Base-by-base conservation (phyloP, 345 rosid species). In the Sapria himalayana region DNA sequence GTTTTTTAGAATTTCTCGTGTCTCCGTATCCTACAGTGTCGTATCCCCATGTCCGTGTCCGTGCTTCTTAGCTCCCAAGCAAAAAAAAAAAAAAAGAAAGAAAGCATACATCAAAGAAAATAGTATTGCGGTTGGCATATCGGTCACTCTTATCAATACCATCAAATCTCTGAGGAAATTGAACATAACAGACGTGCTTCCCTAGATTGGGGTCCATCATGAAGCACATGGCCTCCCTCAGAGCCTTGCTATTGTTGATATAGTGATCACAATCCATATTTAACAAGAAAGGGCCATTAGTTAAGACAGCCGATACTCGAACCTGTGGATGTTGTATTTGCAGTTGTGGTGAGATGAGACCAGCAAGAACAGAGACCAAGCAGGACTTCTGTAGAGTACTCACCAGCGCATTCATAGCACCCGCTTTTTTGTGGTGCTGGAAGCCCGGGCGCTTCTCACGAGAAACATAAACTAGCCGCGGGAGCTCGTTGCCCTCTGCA, bases 261-360 rank as follows among this genome's bases (percentile, higher is more conserved):
- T 84, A 84, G 39, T 84, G 95, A 79, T 84, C 95, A 68, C 95
- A 84, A 61, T 84, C 95, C 57, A 84, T 81, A 79, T 84, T 84
- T 69, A 84, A 70, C 54, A 84, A 52, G 77, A 79, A 84, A 53
- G 95, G 95, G 25, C 89, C 95, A 57, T 84, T 84, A 24, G 95
- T 79, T 45, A 84, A 86, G 39, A 84, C 92, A 11, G 95, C 95
- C 16, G 95, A 72, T 19, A 84, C 95, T 15, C 95, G 73, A 48
- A 84, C 95, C 93, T 84, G 75, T 58, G 56, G 3, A 46, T 22
- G 27, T 38, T 22, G 33, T 12, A 43, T 27, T 27, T 20, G 41
- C 45, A 47, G 10, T 20, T 23, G 7, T 33, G 13, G 36, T 46
- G 20, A 60, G 56, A 40, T 25, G 37, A 29, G 19, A 21, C 22